Percentiles rank a stretch among this genome's conserved stretches.
phyloP scores from a whole-genome alignment of 768 basidiomycete genomes.

The Mycena crocata region DNA sequence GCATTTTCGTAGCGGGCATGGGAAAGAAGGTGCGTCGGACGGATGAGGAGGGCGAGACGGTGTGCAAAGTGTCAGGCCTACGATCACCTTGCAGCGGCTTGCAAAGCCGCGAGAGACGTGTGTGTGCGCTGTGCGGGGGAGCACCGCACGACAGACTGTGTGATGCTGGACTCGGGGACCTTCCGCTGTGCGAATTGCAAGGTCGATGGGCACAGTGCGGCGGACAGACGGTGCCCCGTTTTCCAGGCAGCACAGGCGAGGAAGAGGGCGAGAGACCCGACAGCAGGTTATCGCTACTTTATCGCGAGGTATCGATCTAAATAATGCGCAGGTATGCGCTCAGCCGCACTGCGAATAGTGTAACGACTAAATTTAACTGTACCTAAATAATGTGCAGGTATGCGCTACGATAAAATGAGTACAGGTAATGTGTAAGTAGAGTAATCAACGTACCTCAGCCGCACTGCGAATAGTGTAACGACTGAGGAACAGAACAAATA shows the following conservation, averaged over 20 bases:
- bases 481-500: neutral
- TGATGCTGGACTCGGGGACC: neutral
- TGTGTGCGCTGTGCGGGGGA: neutral
- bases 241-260: neutral
- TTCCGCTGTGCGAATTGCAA: neutral
- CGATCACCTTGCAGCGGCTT: neutral
- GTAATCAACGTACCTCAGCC: neutral
- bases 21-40: neutral
- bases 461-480: conserved; percentile 2
- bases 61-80: conserved; percentile 8
- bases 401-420: neutral
- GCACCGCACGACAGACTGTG: conserved; percentile 1
- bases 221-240: neutral
- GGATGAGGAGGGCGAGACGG: neutral
- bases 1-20: conserved; percentile 18
- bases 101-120: neutral
- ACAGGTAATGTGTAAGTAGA: neutral
- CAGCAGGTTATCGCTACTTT: conserved; percentile 1
- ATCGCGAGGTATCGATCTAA: too few species aligned
- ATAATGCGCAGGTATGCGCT: too few species aligned
- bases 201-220: conserved; percentile 1
- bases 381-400: neutral
- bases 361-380: too few species aligned
- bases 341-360: too few species aligned
- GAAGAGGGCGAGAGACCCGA: neutral